Evolutionary conservation across 2,329 filamentous ascomycete genomes (phyloP), one percentile per base, ranked within the genome.

Genomic region (Aureobasidium mangrovei): DNA sequence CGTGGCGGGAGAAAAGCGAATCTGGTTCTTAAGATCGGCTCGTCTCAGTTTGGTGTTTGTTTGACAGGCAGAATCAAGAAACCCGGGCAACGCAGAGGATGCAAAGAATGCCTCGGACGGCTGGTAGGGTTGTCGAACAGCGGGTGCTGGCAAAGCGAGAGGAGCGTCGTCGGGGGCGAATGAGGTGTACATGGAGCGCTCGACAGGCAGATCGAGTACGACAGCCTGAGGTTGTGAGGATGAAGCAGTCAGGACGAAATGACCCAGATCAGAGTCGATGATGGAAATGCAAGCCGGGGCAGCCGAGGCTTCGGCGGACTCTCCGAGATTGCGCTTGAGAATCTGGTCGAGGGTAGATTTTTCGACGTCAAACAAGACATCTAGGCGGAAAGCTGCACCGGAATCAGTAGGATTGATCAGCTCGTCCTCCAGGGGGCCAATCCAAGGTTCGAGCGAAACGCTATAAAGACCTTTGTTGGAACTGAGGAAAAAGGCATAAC

Each of bases 1-100:
- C 2, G 85, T 87, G 26, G 85, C 79, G 9, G 85, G 81, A 26
- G 83, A 86, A 26, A 90, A 77, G 56, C 81, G 78, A 53, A 91
- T 75, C 63, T 86, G 81, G 57, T 87, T 83, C 55, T 79, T 81
- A 46, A 88, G 70, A 28, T 82, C 67, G 4, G 79, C 75, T 67
- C 80, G 79, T 66, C 83, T 77, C 51, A 79, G 77, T 42, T 79
- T 79, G 1, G 81, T 32, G 31, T 60, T 58, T 24, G 57, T 39
- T 18, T 59, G 82, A 45, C 79, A 77, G 36, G 83, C 69, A 42
- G 73, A 72, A 48, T 81, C 77, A 9, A 84, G 71, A 44, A 84
- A 70, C 29, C 67, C 66, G 2, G 82, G 78, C 7, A 88, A 67
- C 27, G 74, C 72, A 4, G 81, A 83, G 6, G 70, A 68, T 55